A percentile compares a stretch with the other conserved stretches of the same genome.
These are phyloP conservation scores for Achlya hypogyna DNA, from an alignment of 352 stramenopile genomes.

Conservation along the genomic window DNA sequence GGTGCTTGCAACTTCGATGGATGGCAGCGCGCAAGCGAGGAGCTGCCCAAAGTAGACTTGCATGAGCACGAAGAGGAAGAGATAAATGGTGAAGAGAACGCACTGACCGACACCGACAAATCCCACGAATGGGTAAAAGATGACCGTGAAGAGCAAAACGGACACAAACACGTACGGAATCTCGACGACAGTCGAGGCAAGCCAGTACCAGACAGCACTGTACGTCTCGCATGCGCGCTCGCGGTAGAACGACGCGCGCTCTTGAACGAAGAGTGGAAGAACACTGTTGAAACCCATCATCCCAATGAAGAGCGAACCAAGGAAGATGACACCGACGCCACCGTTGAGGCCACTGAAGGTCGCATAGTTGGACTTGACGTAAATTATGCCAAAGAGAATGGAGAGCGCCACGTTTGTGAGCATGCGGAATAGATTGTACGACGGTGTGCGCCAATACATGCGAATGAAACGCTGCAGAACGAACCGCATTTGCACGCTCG, in stretches of 20 bases:
- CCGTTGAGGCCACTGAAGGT: conserved; percentile 46
- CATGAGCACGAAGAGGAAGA: conserved; percentile 30
- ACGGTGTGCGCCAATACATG: conserved; percentile 68
- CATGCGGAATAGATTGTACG: conserved; percentile 80
- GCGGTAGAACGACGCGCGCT: conserved; percentile 88
- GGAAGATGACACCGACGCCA: conserved; percentile 79
- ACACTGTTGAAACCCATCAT: conserved; percentile 71
- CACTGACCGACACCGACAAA: conserved; percentile 26
- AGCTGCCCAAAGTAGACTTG: conserved; percentile 45
- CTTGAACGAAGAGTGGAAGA: conserved; percentile 67
- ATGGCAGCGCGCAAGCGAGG: conserved; percentile 32
- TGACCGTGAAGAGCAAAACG: conserved; percentile 28
- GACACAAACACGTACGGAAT: conserved; percentile 41
- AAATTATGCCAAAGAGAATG: conserved; percentile 73
- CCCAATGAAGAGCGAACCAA: conserved; percentile 72
- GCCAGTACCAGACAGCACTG: conserved; percentile 51
- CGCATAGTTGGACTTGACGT: conserved; percentile 34
- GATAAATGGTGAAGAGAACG: conserved; percentile 21
- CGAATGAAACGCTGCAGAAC: conserved; percentile 23
- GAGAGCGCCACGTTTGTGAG: conserved; percentile 66
- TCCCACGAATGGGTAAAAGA: conserved; percentile 47
- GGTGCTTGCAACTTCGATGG: conserved; percentile 34
- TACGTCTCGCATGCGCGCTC: conserved; percentile 86
- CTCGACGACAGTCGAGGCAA: conserved; percentile 71
- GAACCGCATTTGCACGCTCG: conserved; percentile 19